Evolutionary conservation across 192 early-diverging fungal species (phyloP).

Genomic region (Spizellomyces punctatus): DNA sequence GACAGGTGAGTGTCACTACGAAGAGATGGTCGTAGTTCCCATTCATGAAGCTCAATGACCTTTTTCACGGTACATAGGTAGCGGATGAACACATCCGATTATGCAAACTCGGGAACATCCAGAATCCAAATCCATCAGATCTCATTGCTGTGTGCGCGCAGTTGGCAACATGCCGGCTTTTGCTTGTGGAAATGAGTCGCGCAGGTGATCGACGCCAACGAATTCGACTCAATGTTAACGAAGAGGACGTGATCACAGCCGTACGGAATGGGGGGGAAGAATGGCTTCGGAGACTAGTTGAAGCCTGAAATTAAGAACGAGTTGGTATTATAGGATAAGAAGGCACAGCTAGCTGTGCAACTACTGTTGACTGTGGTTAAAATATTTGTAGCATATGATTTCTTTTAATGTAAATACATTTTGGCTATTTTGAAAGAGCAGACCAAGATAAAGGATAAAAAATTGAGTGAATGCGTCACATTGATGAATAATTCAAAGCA

Average conservation of each 20-base stretch:
- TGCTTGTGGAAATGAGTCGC: conserved; percentile 23
- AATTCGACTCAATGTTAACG: conserved; percentile 70
- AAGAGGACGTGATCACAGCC: conserved; percentile 81
- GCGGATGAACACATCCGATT: conserved; percentile 66
- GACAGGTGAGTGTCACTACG: conserved; percentile 53
- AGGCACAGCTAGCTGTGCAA: too few relatives aligned
- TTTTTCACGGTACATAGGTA: conserved; percentile 15
- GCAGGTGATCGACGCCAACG: conserved; percentile 61
- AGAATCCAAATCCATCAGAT: conserved; percentile 61
- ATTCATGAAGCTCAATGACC: not conserved
- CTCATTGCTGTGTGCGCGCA: conserved; percentile 63
- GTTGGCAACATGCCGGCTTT: conserved; percentile 14
- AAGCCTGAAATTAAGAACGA: not conserved
- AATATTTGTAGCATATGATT: too few relatives aligned
- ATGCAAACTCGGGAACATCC: conserved; percentile 56
- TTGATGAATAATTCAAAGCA: too few relatives aligned
- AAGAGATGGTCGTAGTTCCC: too few relatives aligned
- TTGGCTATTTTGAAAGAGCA: too few relatives aligned
- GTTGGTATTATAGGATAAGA: too few relatives aligned
- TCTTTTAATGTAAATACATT: too few relatives aligned
- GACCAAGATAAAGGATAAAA: too few relatives aligned
- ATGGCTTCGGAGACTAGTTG: conserved; percentile 13
- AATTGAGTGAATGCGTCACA: too few relatives aligned
- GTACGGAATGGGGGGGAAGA: conserved; percentile 34
- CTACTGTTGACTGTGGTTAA: too few relatives aligned